Base-by-base conservation (phyloP, 441 rosid genomes). In the Eutrema salsugineum region DNA sequence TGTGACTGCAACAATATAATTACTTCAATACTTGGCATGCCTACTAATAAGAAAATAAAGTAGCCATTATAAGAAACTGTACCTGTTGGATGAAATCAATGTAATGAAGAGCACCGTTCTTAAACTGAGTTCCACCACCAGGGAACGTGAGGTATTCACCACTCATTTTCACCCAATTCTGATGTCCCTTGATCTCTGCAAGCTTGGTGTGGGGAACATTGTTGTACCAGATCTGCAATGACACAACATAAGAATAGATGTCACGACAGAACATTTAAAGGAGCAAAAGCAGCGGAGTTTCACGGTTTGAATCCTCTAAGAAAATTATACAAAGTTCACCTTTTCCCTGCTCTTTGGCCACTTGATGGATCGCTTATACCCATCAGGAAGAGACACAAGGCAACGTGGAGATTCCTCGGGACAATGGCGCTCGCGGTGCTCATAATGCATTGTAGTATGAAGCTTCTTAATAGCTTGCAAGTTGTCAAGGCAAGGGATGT, bases 111-210 rank as follows among this genome's bases (percentile, higher is more conserved):
- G 93, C 93, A 58, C 89, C 93, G 27, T 88, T 78, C 51, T 78
- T 83, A 61, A 88, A 88, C 75, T 88, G 93, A 79, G 93, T 88
- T 38, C 93, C 93, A 46, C 93, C 93, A 63, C 89, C 93, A n/a
- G 93, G 93, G 79, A 88, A 88, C 12, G 82, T 82, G 33, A 88
- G 80, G 73, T 86, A 80, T 48, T 86, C 88, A 57, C 93, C 91
- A 71, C 83, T 83, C 60, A 88, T 81, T 71, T 84, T 85, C 74
- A 88, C 88, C 93, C 91, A 88, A 53, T 88, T 88, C 76, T 88
- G 93, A 76, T 88, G 91, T 71, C 91, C 88, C 77, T 88, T 88
- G 60, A 84, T 80, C 46, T 61, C 78, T 27, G 88, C 93, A 42
- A 88, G 88, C 81, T 84, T 85, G 70, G 91, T 83, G 69, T 88